Conservation (phyloP, 2,329 filamentous ascomycete species). For the Lecanosticta acicola region DNA sequence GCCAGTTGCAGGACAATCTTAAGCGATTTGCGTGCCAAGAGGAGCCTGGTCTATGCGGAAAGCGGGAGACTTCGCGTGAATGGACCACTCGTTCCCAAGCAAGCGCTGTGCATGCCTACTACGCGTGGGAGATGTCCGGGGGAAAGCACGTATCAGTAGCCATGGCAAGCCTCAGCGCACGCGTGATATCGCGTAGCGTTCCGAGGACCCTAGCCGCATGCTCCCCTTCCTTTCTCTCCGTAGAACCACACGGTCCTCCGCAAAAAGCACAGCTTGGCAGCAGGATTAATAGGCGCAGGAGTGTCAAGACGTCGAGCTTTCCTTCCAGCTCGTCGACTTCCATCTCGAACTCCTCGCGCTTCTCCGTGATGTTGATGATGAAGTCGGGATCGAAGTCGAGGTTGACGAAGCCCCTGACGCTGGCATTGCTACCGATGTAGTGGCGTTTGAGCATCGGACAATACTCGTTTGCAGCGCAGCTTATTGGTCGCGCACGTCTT, state of each 20-base stretch:
- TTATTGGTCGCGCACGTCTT: too few species aligned
- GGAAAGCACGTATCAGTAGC: too few species aligned
- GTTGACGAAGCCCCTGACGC: neutral
- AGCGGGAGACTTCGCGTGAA: too few species aligned
- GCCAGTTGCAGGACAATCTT: too few species aligned
- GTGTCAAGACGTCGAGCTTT: neutral
- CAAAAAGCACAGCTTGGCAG: neutral
- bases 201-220: neutral
- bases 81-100: too few species aligned
- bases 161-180: neutral
- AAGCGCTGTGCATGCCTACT: too few species aligned
- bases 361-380: neutral
- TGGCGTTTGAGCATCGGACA: conserved; percentile 8
- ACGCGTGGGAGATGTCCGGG: too few species aligned
- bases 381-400: neutral
- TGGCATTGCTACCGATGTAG: conserved; percentile 19
- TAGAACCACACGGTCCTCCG: conserved; percentile 6
- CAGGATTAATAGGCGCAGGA: neutral
- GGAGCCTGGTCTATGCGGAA: too few species aligned
- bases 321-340: neutral
- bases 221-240: neutral
- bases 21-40: too few species aligned
- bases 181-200: neutral
- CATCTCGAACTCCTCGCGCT: neutral
- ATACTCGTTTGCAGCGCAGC: conserved; percentile 4